Percentiles rank a stretch among this genome's conserved stretches.
Conservation (phyloP, 1,284 basidiomycete species). For the Coniferiporia sulphurascens region DNA sequence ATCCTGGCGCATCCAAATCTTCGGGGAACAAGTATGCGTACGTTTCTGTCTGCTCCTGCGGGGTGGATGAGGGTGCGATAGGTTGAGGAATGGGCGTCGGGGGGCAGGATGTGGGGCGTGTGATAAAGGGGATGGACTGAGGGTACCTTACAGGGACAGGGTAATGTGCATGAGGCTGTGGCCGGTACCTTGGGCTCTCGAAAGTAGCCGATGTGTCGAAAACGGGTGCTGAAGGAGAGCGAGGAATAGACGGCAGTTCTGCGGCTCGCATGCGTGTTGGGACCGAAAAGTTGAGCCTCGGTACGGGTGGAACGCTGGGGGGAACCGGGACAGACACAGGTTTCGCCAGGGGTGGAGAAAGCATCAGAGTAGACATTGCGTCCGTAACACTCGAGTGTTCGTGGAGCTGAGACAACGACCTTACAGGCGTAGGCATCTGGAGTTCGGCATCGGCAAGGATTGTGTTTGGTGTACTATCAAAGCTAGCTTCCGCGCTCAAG, state of each 20-base stretch:
- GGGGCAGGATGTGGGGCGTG: conserved; percentile 2
- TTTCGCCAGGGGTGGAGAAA: neutral
- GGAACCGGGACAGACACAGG: neutral
- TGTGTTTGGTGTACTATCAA: neutral
- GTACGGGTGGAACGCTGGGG: conserved; percentile 1
- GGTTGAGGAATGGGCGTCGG: neutral
- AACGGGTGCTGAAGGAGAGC: conserved; percentile 15
- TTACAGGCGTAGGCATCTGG: neutral
- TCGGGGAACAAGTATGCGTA: neutral
- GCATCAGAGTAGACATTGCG: neutral
- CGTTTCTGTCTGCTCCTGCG: neutral
- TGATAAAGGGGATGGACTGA: neutral
- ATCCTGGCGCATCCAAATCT: neutral
- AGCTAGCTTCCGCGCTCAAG: neutral
- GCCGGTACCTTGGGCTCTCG: neutral
- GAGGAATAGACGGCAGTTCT: conserved; percentile 7
- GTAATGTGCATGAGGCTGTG: neutral
- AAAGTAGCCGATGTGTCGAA: neutral
- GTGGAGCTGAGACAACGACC: neutral
- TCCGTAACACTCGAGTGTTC: neutral
- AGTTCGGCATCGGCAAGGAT: neutral
- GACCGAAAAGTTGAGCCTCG: neutral
- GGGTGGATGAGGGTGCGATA: neutral
- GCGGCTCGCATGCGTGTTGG: neutral
- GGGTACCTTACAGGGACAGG: neutral